A percentile compares a stretch with the other conserved stretches of the same genome.
phyloP scores from a whole-genome alignment of 164 flowering plant species.

The Chimonanthus praecox region DNA sequence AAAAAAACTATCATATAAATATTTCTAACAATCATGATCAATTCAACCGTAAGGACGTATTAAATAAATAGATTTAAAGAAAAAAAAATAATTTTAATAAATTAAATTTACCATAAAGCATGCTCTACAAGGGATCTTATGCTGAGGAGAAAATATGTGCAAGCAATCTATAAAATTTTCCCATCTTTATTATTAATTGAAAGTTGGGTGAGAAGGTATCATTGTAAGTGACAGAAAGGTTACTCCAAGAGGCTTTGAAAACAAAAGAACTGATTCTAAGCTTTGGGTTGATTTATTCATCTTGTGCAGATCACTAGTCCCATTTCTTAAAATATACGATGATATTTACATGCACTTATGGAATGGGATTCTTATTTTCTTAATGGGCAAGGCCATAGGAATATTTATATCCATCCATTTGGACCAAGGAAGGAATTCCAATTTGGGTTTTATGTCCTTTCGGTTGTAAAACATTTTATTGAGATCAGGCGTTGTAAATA shows the following conservation, averaged over 20 bases:
- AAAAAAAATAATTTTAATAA: too few species aligned
- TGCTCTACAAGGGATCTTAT: too few species aligned
- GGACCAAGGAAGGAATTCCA: conserved; percentile 3
- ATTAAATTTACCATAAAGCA: too few species aligned
- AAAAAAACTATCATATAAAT: too few species aligned
- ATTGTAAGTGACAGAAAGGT: neutral
- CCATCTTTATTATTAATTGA: neutral
- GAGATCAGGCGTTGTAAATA: neutral
- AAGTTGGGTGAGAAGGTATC: neutral
- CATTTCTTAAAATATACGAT: neutral
- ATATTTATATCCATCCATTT: neutral
- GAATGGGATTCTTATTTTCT: neutral
- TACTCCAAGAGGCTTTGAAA: neutral
- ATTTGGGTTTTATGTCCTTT: neutral
- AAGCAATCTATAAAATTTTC: neutral
- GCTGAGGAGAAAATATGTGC: too few species aligned
- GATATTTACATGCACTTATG: neutral
- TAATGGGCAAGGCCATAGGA: neutral
- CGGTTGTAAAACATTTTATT: neutral
- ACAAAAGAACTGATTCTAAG: neutral
- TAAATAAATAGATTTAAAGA: too few species aligned
- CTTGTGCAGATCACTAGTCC: neutral
- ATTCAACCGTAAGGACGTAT: too few species aligned
- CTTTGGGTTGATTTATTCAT: neutral
- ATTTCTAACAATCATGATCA: too few species aligned